phyloP scores from a whole-genome alignment of 176 grass and related monocot species.

The Oryza glumipatula region DNA sequence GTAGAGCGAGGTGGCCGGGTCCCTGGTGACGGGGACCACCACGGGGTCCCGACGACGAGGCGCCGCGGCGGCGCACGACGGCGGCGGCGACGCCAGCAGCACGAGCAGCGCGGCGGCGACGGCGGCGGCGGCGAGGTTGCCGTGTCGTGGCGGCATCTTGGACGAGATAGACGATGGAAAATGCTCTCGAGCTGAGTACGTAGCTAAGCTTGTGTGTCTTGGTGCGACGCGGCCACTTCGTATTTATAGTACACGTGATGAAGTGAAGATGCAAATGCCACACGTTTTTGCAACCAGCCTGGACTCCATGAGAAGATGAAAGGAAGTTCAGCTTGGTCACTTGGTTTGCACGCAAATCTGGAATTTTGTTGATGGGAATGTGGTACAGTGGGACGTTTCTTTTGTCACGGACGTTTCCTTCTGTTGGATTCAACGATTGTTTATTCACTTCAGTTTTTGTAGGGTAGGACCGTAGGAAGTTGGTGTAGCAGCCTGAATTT shows the following conservation, averaged over 20 bases:
- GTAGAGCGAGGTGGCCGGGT: slow-evolving; percentile 42
- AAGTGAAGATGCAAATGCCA: too few species aligned
- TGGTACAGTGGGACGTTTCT: neutral
- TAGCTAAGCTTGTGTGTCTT: too few species aligned
- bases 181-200: neutral
- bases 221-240: too few species aligned
- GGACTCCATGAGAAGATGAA: neutral
- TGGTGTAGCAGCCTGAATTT: neutral
- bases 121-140: neutral
- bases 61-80: neutral
- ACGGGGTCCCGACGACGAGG: neutral
- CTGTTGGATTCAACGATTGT: too few species aligned
- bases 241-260: neutral
- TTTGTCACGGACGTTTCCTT: neutral
- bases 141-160: slow-evolving; percentile 10
- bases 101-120: neutral
- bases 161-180: neutral
- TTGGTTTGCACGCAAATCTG: neutral
- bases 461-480: too few species aligned
- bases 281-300: neutral
- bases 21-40: slow-evolving; percentile 33
- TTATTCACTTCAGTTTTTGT: too few species aligned
- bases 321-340: neutral
- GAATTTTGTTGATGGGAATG: neutral
- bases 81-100: neutral